Conservation (phyloP, 306 rosid species). For the Prunus mongolica region DNA sequence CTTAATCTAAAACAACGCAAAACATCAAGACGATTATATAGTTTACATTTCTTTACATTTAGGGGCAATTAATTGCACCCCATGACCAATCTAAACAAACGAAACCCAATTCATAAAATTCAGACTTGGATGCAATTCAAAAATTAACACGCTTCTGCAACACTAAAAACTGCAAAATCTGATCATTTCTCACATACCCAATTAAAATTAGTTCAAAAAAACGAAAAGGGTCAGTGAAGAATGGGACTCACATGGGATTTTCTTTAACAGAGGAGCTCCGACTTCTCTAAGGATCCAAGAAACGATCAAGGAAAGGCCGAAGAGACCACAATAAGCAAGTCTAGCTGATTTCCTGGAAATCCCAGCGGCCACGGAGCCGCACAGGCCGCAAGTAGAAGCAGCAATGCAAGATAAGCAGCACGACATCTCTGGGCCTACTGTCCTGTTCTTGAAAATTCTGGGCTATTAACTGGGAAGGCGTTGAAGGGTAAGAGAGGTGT, state of each 20-base stretch:
- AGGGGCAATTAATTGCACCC: not conserved
- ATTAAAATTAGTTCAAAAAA: not conserved
- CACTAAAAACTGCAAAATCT: not conserved
- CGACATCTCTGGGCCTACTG: conserved; percentile 46
- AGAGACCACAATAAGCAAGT: conserved; percentile 83
- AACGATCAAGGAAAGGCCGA: conserved; percentile 67
- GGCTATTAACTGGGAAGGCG: not conserved
- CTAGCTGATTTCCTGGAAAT: conserved; percentile 78
- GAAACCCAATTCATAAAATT: not conserved
- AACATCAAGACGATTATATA: not conserved
- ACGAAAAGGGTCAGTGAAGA: not conserved
- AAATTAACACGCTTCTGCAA: not conserved
- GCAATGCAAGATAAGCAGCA: conserved; percentile 61
- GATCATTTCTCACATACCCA: conserved; percentile 17
- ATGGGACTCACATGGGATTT: conserved; percentile 66
- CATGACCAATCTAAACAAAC: not conserved
- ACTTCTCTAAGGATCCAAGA: conserved; percentile 92
- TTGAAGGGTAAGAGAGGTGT: too few species aligned
- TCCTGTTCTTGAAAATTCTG: not conserved
- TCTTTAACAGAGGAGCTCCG: conserved; percentile 79
- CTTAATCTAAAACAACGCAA: not conserved
- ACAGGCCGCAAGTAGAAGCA: conserved; percentile 70
- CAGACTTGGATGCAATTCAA: not conserved
- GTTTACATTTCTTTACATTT: not conserved
- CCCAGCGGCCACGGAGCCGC: conserved; percentile 79